These are phyloP conservation scores for Trametes coccinea DNA, from an alignment of 768 basidiomycete genomes.

Conservation along the genomic window DNA sequence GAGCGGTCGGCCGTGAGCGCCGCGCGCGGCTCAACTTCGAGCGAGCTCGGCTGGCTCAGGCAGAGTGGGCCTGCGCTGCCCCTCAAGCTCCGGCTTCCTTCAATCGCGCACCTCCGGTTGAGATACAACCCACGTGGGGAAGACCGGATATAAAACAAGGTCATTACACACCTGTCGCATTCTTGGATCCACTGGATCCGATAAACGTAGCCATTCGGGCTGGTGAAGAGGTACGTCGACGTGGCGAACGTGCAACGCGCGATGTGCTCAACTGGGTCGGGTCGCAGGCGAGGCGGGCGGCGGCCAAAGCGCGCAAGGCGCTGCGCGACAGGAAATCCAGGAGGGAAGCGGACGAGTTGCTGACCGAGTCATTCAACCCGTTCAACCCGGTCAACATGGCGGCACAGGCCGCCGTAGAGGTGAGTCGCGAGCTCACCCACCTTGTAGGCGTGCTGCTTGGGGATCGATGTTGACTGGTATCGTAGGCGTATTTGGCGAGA, in stretches of 20 bases:
- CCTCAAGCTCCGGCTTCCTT: too few relatives aligned
- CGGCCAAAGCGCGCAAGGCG: neutral
- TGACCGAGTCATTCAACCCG: neutral
- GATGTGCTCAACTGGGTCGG: too few relatives aligned
- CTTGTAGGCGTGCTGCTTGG: too few relatives aligned
- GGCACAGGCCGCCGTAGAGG: neutral
- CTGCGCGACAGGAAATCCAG: neutral
- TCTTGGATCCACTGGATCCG: neutral
- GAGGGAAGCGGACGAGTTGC: neutral
- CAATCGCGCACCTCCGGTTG: neutral
- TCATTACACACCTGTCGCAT: neutral
- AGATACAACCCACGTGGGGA: neutral
- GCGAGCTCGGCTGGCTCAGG: neutral
- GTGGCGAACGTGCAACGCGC: neutral
- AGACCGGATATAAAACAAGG: too few relatives aligned
- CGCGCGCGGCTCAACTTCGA: neutral
- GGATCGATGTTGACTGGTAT: too few relatives aligned
- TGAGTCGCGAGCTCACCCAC: neutral
- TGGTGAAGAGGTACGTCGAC: neutral
- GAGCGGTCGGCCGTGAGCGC: neutral
- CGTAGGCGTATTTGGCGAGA: neutral
- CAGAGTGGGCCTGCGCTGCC: too few relatives aligned
- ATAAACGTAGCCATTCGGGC: neutral
- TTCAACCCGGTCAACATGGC: conserved; percentile 5
- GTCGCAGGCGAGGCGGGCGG: neutral